These are phyloP conservation scores for Sporormia fimetaria DNA, from an alignment of 495 filamentous ascomycete genomes.

Conservation along the genomic window DNA sequence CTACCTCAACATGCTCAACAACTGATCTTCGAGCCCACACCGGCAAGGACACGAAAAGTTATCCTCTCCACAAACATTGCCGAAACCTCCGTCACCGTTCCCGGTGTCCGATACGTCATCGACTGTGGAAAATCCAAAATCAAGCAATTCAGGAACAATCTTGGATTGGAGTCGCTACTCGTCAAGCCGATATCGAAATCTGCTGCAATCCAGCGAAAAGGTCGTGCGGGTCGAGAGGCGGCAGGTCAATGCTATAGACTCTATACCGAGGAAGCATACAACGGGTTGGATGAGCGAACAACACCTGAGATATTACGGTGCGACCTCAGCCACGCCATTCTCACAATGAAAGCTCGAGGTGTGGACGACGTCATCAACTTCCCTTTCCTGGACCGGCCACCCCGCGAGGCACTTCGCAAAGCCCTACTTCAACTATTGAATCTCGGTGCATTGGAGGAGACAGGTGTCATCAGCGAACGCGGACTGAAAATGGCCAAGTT, in stretches of 20 bases:
- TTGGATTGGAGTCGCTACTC: slow-evolving; percentile 84
- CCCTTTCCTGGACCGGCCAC: slow-evolving; percentile 73
- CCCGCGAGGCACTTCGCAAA: slow-evolving; percentile 66
- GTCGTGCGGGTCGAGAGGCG: slow-evolving; percentile 87
- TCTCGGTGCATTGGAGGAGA: slow-evolving; percentile 62
- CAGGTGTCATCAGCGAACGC: slow-evolving; percentile 59
- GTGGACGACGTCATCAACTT: slow-evolving; percentile 74
- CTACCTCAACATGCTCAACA: slow-evolving; percentile 71
- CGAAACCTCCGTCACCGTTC: slow-evolving; percentile 92
- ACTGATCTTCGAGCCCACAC: slow-evolving; percentile 67
- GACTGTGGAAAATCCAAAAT: slow-evolving; percentile 92
- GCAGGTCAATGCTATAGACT: slow-evolving; percentile 81
- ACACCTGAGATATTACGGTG: slow-evolving; percentile 84
- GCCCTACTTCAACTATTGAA: slow-evolving; percentile 69
- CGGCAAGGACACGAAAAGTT: slow-evolving; percentile 68
- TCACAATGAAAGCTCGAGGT: slow-evolving; percentile 90
- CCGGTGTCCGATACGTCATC: slow-evolving; percentile 81
- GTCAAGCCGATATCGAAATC: slow-evolving; percentile 88
- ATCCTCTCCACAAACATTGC: slow-evolving; percentile 95
- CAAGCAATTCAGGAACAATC: slow-evolving; percentile 74
- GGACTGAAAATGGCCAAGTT: slow-evolving; percentile 70
- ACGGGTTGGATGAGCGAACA: slow-evolving; percentile 56
- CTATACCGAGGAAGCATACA: slow-evolving; percentile 75
- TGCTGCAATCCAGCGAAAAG: slow-evolving; percentile 80
- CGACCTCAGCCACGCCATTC: slow-evolving; percentile 71